Evolutionary conservation across 352 stramenopile genomes (phyloP).

Genomic region (Phytopythium mirpurense): DNA sequence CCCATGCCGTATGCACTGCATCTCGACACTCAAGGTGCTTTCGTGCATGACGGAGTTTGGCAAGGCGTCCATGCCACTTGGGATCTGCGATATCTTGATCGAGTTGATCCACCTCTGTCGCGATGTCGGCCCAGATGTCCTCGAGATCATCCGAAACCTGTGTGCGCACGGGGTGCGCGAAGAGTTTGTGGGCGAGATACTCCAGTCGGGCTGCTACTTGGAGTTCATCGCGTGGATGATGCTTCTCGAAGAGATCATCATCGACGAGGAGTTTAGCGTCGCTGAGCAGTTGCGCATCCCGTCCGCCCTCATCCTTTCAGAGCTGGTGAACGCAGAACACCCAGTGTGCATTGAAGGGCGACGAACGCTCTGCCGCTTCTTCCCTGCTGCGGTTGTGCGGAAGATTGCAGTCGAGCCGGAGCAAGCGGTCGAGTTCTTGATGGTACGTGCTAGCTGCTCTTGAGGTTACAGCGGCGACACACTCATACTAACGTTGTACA

Average conservation of each 20-base stretch:
- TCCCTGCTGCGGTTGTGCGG: slow-evolving; percentile 56
- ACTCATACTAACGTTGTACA: neutral
- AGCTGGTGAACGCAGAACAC: slow-evolving; percentile 43
- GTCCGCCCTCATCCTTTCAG: slow-evolving; percentile 52
- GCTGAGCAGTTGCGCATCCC: slow-evolving; percentile 53
- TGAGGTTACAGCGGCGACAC: neutral
- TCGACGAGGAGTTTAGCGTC: slow-evolving; percentile 54
- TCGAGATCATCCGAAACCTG: slow-evolving; percentile 66
- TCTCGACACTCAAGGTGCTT: slow-evolving; percentile 47
- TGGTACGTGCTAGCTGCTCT: slow-evolving; percentile 25
- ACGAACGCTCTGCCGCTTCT: slow-evolving; percentile 56
- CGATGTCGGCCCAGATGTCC: slow-evolving; percentile 41
- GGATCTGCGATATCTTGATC: slow-evolving; percentile 76
- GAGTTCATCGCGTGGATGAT: slow-evolving; percentile 80
- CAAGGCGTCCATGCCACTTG: slow-evolving; percentile 36
- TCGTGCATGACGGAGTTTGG: slow-evolving; percentile 58
- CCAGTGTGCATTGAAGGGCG: slow-evolving; percentile 47
- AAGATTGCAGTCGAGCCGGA: slow-evolving; percentile 46
- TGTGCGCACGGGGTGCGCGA: slow-evolving; percentile 38
- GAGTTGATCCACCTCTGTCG: slow-evolving; percentile 62
- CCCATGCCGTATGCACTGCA: slow-evolving; percentile 53
- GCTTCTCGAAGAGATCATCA: slow-evolving; percentile 53
- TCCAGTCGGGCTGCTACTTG: slow-evolving; percentile 67
- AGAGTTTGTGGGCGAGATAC: slow-evolving; percentile 52
- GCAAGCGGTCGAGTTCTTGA: slow-evolving; percentile 53